Evolutionary conservation across 129 eudicot genomes (phyloP).

Genomic region (Logfia minima): DNA sequence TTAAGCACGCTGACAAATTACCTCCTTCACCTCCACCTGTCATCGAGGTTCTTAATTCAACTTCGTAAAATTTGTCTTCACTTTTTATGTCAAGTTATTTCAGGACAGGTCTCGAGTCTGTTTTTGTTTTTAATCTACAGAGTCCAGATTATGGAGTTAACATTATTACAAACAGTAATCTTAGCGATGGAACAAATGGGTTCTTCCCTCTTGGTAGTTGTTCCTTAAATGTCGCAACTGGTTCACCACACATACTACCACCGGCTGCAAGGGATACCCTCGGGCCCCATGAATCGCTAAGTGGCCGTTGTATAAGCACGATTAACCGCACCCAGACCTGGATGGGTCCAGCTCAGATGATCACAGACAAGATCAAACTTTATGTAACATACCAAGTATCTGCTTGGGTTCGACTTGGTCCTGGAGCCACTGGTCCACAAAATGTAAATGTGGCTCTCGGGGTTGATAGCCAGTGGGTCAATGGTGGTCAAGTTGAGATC

Average conservation of each 20-base stretch:
- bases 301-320: slow-evolving; percentile 67
- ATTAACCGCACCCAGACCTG: slow-evolving; percentile 84
- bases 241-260: slow-evolving; percentile 81
- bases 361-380: slow-evolving; percentile 74
- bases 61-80: neutral
- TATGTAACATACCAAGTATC: slow-evolving; percentile 84
- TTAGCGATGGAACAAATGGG: slow-evolving; percentile 75
- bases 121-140: slow-evolving; percentile 38
- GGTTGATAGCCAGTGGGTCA: slow-evolving; percentile 89
- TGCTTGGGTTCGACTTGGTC: slow-evolving; percentile 81
- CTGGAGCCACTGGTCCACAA: slow-evolving; percentile 73
- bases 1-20: slow-evolving; percentile 64
- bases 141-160: slow-evolving; percentile 64
- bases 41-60: slow-evolving; percentile 51
- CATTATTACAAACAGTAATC: slow-evolving; percentile 70
- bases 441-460: slow-evolving; percentile 71
- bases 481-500: slow-evolving; percentile 85
- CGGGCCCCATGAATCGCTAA: slow-evolving; percentile 59
- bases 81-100: too few relatives aligned
- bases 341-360: slow-evolving; percentile 99
- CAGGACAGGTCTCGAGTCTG: neutral
- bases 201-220: slow-evolving; percentile 93
- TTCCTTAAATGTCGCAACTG: slow-evolving; percentile 44
- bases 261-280: slow-evolving; percentile 76
- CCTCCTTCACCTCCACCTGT: slow-evolving; percentile 70